Evolutionary conservation across 2,329 filamentous ascomycete genomes (phyloP).

Genomic region (Rutstroemia sp.): DNA sequence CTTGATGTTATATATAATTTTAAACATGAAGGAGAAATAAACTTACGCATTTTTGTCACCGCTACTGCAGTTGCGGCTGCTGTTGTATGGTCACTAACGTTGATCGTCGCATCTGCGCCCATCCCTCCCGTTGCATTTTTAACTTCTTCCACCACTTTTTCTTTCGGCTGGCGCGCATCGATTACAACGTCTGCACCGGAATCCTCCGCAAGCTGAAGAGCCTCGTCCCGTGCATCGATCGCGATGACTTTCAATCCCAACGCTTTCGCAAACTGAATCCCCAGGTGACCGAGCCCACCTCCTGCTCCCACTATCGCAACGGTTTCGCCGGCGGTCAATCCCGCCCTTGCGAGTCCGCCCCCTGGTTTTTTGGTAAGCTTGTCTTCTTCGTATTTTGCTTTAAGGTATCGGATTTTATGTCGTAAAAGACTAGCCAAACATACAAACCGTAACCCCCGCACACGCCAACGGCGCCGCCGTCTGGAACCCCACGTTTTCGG

Average conservation of each 20-base stretch:
- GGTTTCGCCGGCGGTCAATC: slow-evolving; percentile 29
- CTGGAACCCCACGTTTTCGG: slow-evolving; percentile 40
- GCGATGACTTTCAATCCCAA: slow-evolving; percentile 43
- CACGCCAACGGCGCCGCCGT: slow-evolving; percentile 50
- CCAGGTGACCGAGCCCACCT: slow-evolving; percentile 47
- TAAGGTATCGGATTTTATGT: too few relatives aligned
- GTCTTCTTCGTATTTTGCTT: too few relatives aligned
- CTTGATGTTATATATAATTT: not conserved
- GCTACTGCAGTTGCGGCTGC: slow-evolving; percentile 45
- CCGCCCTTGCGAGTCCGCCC: slow-evolving; percentile 32
- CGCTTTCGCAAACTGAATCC: slow-evolving; percentile 41
- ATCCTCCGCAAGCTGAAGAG: slow-evolving; percentile 38
- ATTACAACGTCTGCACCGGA: slow-evolving; percentile 44
- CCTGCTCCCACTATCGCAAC: slow-evolving; percentile 41
- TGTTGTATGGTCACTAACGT: slow-evolving; percentile 43
- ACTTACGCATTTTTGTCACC: slow-evolving; percentile 47
- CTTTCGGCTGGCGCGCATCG: slow-evolving; percentile 43
- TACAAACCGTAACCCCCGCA: slow-evolving; percentile 37
- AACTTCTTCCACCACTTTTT: slow-evolving; percentile 40
- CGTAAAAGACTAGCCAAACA: not conserved
- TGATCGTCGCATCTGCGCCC: slow-evolving; percentile 46
- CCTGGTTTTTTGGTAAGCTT: not conserved
- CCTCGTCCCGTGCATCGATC: slow-evolving; percentile 40
- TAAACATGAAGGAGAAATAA: not conserved
- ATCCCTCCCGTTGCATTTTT: slow-evolving; percentile 39